Evolutionary conservation across 2,329 filamentous ascomycete species (phyloP), one percentile per base, ranked within the genome.

Genomic region (Fusarium mangiferae): DNA sequence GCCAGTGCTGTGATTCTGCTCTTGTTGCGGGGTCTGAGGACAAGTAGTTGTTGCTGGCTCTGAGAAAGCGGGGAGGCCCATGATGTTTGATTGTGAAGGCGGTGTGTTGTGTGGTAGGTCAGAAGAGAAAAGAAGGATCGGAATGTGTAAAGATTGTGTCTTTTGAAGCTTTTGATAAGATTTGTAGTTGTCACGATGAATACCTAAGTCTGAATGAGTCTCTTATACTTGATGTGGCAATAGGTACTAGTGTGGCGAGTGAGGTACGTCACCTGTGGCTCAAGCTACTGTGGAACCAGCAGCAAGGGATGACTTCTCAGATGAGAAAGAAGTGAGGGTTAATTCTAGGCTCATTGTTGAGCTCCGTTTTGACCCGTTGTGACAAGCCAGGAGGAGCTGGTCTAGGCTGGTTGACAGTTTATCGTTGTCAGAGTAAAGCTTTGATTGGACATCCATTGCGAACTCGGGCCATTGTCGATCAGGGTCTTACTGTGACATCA

Each of bases 31-130:
- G 55, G 64, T 64, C 58, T 69, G 62, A 39, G 62, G 20, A 46
- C 39, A 44, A n/a, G 51, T 65, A n/a, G 35, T 55, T 26, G 61
- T 35, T 30, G 62, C 49, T 45, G 71, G 59, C 33, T 58, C 68
- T 55, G 68, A 71, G 57, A 68, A 78, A 24, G 75, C 67, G 7
- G 78, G 80, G 22, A 77, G 78, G 42, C 79, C 80, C 81, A 82
- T 82, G 52, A 11, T 78, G 66, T 46, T 35, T 30, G 20, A 44
- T 35, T 65, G 26, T n/a, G 26, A 26, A 9, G 7, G 11, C 0
- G 36, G 45, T 24, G 20, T 28, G 15, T 59, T 59, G n/a, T 38
- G 41, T 46, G 20, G 5, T 18, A 18, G 11, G n/a, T 18, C 12
- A 24, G 42, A 28, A 22, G 18, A 17, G 15, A 14, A 24, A 33